A percentile compares a stretch with the other conserved stretches of the same genome.
These are phyloP conservation scores for Mycena alexandri DNA, from an alignment of 768 basidiomycete species.

Conservation along the genomic window DNA sequence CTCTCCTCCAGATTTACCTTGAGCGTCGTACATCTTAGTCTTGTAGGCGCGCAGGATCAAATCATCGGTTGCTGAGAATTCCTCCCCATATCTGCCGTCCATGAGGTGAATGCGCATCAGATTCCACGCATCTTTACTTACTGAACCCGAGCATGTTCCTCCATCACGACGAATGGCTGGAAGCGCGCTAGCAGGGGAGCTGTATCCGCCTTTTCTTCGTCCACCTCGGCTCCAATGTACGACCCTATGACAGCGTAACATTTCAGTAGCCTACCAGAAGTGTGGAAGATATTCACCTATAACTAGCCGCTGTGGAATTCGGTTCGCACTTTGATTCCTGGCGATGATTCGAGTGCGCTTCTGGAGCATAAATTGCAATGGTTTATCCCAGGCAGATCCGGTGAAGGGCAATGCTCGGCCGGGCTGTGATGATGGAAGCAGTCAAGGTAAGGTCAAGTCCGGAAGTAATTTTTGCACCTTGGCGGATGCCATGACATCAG, in stretches of 20 bases:
- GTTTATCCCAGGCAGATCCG: background rate
- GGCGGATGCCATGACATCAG: background rate
- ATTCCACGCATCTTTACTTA: too few relatives aligned
- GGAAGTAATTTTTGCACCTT: background rate
- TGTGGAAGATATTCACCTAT: constrained; percentile 2
- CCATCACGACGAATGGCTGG: constrained; percentile 7
- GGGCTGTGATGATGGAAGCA: background rate
- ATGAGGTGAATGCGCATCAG: too few relatives aligned
- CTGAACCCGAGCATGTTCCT: background rate
- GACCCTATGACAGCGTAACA: background rate
- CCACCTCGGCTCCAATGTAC: background rate
- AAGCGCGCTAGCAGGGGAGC: background rate
- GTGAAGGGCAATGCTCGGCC: background rate
- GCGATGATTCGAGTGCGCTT: constrained; percentile 4
- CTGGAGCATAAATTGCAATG: background rate
- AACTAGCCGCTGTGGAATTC: background rate
- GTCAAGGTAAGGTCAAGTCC: too few relatives aligned
- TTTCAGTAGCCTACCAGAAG: background rate
- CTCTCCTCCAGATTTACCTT: too few relatives aligned
- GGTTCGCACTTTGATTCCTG: background rate
- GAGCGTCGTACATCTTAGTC: too few relatives aligned
- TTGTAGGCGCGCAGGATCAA: too few relatives aligned
- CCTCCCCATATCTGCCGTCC: too few relatives aligned
- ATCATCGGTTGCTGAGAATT: too few relatives aligned
- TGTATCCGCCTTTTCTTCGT: too few relatives aligned